A percentile compares a stretch with the other conserved stretches of the same genome.
Evolutionary conservation across 139 green algal species (phyloP).

Genomic region (Coelastrella sp.): DNA sequence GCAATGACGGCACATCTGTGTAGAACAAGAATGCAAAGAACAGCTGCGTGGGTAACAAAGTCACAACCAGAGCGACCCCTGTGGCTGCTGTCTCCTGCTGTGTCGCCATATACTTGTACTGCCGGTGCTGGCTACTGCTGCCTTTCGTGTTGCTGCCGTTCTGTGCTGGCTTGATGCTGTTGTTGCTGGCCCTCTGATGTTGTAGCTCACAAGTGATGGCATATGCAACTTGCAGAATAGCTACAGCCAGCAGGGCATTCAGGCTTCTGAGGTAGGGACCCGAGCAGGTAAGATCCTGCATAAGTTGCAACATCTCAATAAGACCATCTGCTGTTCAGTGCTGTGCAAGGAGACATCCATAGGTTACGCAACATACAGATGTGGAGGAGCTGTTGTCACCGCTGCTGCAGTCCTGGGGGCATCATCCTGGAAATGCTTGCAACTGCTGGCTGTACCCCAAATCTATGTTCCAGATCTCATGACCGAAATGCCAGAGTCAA

Average conservation of each 20-base stretch:
- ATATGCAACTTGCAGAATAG: slow-evolving; percentile 57
- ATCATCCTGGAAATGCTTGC: no score
- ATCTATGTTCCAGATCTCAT: no score
- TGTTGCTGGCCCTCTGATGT: background rate
- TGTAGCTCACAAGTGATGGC: slow-evolving; percentile 55
- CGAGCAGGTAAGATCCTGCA: slow-evolving; percentile 61
- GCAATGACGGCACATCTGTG: slow-evolving; percentile 86
- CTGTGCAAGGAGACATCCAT: no score
- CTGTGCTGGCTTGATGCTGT: no score
- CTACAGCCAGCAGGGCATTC: slow-evolving; percentile 70
- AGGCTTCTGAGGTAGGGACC: slow-evolving; percentile 67
- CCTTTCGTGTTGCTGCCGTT: slow-evolving; percentile 5
- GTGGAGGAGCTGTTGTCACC: no score
- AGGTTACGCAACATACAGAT: no score
- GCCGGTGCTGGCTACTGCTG: slow-evolving; percentile 14
- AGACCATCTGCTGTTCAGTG: no score
- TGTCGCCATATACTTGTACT: no score
- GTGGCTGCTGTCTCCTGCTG: slow-evolving; percentile 35
- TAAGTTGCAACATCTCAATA: background rate
- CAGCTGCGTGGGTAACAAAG: slow-evolving; percentile 78
- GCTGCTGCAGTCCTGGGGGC: no score
- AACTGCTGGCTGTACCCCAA: no score
- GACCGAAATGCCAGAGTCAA: no score
- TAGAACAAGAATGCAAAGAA: slow-evolving; percentile 95
- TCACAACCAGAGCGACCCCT: background rate